phyloP scores from a whole-genome alignment of 495 filamentous ascomycete genomes.

The Usnea hakonensis region DNA sequence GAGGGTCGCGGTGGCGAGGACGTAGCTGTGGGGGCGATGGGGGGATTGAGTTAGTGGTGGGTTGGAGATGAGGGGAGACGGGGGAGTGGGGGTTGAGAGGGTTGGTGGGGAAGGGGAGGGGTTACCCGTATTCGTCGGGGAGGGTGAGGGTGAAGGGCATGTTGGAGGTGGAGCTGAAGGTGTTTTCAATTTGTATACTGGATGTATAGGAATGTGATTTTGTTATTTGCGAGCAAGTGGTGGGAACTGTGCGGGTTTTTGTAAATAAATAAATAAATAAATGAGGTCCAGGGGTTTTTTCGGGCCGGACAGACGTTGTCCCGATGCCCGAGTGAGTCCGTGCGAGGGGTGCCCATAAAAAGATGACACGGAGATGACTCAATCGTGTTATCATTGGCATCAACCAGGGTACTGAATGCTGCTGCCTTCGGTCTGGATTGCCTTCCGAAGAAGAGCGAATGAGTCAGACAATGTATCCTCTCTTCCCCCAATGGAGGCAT shows the following conservation, averaged over 20 bases:
- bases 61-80: not conserved
- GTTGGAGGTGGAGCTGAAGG: conserved; percentile 3
- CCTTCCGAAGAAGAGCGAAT: too few relatives aligned
- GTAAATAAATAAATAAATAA: not conserved
- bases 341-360: too few relatives aligned
- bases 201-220: not conserved
- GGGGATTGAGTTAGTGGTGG: not conserved
- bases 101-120: not conserved
- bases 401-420: too few relatives aligned
- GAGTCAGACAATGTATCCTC: too few relatives aligned
- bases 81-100: not conserved
- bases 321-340: too few relatives aligned
- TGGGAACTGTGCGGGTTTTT: not conserved
- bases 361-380: too few relatives aligned
- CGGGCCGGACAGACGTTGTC: too few relatives aligned
- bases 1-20: conserved; percentile 53
- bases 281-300: too few relatives aligned
- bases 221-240: not conserved
- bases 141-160: conserved; percentile 29
- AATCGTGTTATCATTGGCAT: too few relatives aligned
- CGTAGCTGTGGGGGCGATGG: conserved; percentile 35
- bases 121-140: conserved; percentile 45
- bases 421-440: too few relatives aligned
- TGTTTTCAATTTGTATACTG: too few relatives aligned
- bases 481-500: too few relatives aligned